These are phyloP conservation scores for Fusarium equiseti DNA, from an alignment of 2,329 filamentous ascomycete species.

Conservation along the genomic window DNA sequence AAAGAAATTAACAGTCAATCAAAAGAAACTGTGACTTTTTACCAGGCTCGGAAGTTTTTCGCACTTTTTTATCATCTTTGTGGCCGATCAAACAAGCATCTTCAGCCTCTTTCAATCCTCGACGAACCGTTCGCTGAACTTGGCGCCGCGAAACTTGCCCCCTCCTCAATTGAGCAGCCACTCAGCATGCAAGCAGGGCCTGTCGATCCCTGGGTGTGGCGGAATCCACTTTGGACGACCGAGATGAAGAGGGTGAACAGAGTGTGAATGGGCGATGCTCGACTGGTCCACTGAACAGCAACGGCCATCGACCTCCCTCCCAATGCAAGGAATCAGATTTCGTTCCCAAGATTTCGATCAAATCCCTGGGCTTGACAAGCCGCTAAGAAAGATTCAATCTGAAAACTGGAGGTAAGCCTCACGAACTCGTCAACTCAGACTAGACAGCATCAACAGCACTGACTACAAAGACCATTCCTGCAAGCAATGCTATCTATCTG, in stretches of 20 bases:
- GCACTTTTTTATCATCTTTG: slow-evolving; percentile 10
- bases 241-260: slow-evolving; percentile 44
- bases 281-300: slow-evolving; percentile 38
- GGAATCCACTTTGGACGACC: slow-evolving; percentile 43
- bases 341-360: not conserved
- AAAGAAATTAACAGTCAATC: not conserved
- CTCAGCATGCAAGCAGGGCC: slow-evolving; percentile 26
- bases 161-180: slow-evolving; percentile 30
- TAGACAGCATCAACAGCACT: not conserved
- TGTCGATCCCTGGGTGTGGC: slow-evolving; percentile 41
- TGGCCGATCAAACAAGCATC: slow-evolving; percentile 8
- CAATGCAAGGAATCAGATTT: slow-evolving; percentile 17
- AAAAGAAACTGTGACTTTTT: not conserved
- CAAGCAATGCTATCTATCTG: slow-evolving; percentile 5
- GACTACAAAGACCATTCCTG: not conserved
- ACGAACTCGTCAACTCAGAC: not conserved
- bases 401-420: not conserved
- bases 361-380: not conserved
- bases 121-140: slow-evolving; percentile 36
- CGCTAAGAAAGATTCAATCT: too few relatives aligned
- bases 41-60: not conserved
- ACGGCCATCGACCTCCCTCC: slow-evolving; percentile 20
- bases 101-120: slow-evolving; percentile 21
- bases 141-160: slow-evolving; percentile 28
- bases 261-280: slow-evolving; percentile 36